Conservation (phyloP, 148 eudicot species). For the Oxyria digyna region DNA sequence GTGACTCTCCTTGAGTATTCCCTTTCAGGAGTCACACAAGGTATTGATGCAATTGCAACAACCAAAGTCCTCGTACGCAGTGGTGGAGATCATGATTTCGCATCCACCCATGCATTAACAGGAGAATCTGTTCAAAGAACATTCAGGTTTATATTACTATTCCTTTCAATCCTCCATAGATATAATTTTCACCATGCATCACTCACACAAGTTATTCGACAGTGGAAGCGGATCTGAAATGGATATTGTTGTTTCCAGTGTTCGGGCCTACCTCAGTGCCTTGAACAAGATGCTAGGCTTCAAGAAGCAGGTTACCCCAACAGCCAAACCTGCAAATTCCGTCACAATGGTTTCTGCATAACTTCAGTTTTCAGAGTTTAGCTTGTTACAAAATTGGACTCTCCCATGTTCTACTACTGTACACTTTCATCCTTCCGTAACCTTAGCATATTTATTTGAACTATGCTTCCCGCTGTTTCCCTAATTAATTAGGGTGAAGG, state of each 20-base stretch:
- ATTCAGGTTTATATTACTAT: constrained; percentile 40
- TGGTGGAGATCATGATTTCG: constrained; percentile 34
- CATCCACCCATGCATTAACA: constrained; percentile 43
- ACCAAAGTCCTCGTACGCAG: constrained; percentile 69
- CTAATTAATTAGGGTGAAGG: no score
- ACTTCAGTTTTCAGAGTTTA: neutral
- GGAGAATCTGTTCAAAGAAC: constrained; percentile 46
- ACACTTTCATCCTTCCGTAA: no score
- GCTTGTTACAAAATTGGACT: no score
- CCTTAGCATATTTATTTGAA: no score
- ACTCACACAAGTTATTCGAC: constrained; percentile 2
- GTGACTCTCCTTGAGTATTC: constrained; percentile 84
- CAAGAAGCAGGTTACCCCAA: constrained; percentile 21
- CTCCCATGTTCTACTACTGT: no score
- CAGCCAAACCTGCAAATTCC: constrained; percentile 17
- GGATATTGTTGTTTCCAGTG: constrained; percentile 87
- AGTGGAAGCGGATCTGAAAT: constrained; percentile 90
- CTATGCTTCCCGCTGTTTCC: no score
- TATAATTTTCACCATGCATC: neutral
- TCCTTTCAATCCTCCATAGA: neutral
- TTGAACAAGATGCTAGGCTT: constrained; percentile 77
- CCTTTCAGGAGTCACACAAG: constrained; percentile 66
- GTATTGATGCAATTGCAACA: constrained; percentile 86
- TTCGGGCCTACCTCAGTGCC: constrained; percentile 80
- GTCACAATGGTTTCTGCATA: constrained; percentile 11